Conservation (phyloP, 495 filamentous ascomycete genomes). For the Lophiostoma macrostomum region DNA sequence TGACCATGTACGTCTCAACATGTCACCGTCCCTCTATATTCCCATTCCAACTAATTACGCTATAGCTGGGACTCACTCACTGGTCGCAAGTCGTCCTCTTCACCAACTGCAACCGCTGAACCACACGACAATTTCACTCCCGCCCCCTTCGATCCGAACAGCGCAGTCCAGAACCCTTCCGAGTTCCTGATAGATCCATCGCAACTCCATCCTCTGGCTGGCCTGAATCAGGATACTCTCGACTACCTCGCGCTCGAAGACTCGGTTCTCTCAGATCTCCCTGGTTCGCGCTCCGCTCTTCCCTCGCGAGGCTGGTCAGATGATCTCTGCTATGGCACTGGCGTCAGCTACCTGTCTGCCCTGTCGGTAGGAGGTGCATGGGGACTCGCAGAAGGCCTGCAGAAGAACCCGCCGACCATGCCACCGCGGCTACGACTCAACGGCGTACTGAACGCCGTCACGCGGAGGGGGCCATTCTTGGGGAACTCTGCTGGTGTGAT, state of each 20-base stretch:
- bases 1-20: slow-evolving; percentile 32
- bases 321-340: slow-evolving; percentile 96
- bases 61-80: slow-evolving; percentile 74
- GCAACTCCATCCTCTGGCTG: slow-evolving; percentile 87
- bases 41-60: not conserved
- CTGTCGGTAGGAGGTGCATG: slow-evolving; percentile 85
- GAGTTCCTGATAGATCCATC: slow-evolving; percentile 87
- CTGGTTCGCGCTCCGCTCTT: slow-evolving; percentile 77
- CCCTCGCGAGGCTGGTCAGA: slow-evolving; percentile 96
- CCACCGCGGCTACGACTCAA: slow-evolving; percentile 89
- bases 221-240: slow-evolving; percentile 84
- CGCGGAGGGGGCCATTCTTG: slow-evolving; percentile 89
- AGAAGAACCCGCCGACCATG: slow-evolving; percentile 65
- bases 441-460: slow-evolving; percentile 88
- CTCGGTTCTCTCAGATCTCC: slow-evolving; percentile 80
- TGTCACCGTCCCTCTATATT: too few relatives aligned
- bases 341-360: slow-evolving; percentile 83
- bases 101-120: slow-evolving; percentile 46
- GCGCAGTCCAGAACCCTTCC: slow-evolving; percentile 68
- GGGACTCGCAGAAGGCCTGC: slow-evolving; percentile 85
- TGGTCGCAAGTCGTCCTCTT: slow-evolving; percentile 61
- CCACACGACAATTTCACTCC: slow-evolving; percentile 47
- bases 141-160: slow-evolving; percentile 63
- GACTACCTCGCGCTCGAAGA: slow-evolving; percentile 95
- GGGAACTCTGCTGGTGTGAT: slow-evolving; percentile 94